Conservation (phyloP, 2,329 filamentous ascomycete species). For the Cladosporium velox region DNA sequence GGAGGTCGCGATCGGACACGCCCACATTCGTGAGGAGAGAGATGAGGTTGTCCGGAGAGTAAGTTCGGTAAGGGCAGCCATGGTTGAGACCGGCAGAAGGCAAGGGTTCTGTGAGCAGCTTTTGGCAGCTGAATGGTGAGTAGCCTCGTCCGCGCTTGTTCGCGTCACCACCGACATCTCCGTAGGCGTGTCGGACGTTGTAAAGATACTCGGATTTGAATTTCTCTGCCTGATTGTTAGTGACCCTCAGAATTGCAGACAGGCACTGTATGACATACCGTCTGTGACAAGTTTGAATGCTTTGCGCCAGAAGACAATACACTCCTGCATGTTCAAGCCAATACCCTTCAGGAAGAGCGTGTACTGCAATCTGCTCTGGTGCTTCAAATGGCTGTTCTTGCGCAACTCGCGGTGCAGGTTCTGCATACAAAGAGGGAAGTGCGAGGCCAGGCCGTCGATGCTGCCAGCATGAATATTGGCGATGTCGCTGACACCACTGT, state of each 20-base stretch:
- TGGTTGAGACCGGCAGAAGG: slow-evolving; percentile 82
- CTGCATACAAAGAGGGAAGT: slow-evolving; percentile 94
- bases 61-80: slow-evolving; percentile 96
- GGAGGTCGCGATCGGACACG: slow-evolving; percentile 72
- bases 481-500: slow-evolving; percentile 60
- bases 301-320: slow-evolving; percentile 85
- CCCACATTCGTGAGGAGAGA: slow-evolving; percentile 75
- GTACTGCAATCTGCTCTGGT: slow-evolving; percentile 91
- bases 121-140: slow-evolving; percentile 90
- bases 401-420: slow-evolving; percentile 83
- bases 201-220: slow-evolving; percentile 99
- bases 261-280: slow-evolving; percentile 27
- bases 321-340: slow-evolving; percentile 88
- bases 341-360: slow-evolving; percentile 96
- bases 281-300: slow-evolving; percentile 85
- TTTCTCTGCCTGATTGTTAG: slow-evolving; percentile 57
- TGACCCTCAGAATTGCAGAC: too few species aligned
- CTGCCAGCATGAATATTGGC: slow-evolving; percentile 75
- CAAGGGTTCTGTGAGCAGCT: slow-evolving; percentile 85
- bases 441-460: slow-evolving; percentile 75
- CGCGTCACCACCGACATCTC: slow-evolving; percentile 89
- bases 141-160: slow-evolving; percentile 87
- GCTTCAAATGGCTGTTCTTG: slow-evolving; percentile 87
- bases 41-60: slow-evolving; percentile 82
- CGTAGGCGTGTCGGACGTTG: slow-evolving; percentile 93